phyloP scores from a whole-genome alignment of 352 stramenopile species.

The Pythium myriotylum region DNA sequence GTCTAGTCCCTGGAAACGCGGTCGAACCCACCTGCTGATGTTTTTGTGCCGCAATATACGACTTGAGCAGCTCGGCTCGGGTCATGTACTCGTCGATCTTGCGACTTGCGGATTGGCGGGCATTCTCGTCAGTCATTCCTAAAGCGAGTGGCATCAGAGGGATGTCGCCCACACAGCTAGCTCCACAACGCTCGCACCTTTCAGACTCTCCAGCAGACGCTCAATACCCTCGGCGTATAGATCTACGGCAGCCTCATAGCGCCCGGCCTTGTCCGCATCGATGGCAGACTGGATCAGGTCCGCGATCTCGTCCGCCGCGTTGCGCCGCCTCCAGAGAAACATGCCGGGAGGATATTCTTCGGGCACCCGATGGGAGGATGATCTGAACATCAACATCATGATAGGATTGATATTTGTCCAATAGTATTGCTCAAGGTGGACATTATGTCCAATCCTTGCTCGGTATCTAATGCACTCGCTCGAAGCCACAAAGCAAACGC shows the following conservation, averaged over 20 bases:
- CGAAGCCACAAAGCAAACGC: conserved; percentile 21
- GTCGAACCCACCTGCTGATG: conserved; percentile 15
- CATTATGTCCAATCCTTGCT: not conserved
- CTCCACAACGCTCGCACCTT: conserved; percentile 33
- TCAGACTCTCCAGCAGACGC: conserved; percentile 64
- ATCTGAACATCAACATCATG: conserved; percentile 20
- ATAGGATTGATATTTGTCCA: not conserved
- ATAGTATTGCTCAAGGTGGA: too few relatives aligned
- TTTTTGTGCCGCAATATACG: conserved; percentile 20
- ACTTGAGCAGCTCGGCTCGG: conserved; percentile 72
- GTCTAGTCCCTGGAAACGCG: too few relatives aligned
- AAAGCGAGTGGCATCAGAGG: not conserved
- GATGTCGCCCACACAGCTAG: not conserved
- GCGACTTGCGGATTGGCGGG: conserved; percentile 33
- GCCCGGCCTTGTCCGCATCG: conserved; percentile 46
- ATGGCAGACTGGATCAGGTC: conserved; percentile 58
- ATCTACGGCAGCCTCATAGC: conserved; percentile 57
- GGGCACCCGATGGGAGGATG: too few relatives aligned
- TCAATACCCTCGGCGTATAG: conserved; percentile 79
- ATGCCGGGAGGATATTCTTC: conserved; percentile 23
- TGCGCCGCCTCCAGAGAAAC: conserved; percentile 46
- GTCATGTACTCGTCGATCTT: conserved; percentile 86
- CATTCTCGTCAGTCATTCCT: conserved; percentile 32
- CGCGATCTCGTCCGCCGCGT: conserved; percentile 46
- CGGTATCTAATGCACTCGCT: conserved; percentile 9